A percentile compares a stretch with the other conserved stretches of the same genome.
Conservation (phyloP, 2,329 filamentous ascomycete genomes). For the Drechslerella stenobrocha region DNA sequence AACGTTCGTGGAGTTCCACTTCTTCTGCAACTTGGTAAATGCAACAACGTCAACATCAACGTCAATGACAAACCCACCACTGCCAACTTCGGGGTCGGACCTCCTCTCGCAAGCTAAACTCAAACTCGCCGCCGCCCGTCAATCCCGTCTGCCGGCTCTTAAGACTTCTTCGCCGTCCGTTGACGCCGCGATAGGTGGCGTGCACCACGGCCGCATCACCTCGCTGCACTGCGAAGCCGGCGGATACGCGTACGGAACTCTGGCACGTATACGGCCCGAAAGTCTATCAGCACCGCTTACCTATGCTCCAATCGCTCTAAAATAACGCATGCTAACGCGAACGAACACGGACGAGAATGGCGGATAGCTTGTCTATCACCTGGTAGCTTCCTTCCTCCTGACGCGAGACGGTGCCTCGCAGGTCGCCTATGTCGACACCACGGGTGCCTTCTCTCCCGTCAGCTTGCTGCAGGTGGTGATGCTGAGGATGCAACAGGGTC, state of each 20-base stretch:
- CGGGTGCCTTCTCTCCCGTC: slow-evolving; percentile 28
- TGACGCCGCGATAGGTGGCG: slow-evolving; percentile 25
- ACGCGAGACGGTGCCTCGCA: slow-evolving; percentile 5
- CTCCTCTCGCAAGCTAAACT: slow-evolving; percentile 31
- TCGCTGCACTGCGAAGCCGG: slow-evolving; percentile 33
- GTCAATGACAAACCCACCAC: slow-evolving; percentile 24
- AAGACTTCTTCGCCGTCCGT: slow-evolving; percentile 15
- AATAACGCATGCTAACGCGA: neutral
- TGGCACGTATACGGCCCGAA: slow-evolving; percentile 2
- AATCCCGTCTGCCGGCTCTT: neutral
- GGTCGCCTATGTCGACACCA: slow-evolving; percentile 38
- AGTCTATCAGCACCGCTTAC: too few species aligned
- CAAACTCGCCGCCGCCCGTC: slow-evolving; percentile 1
- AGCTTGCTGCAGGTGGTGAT: slow-evolving; percentile 38
- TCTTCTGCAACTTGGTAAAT: neutral
- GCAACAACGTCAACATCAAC: neutral
- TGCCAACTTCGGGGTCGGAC: slow-evolving; percentile 24
- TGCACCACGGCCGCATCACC: slow-evolving; percentile 32
- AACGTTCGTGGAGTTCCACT: too few species aligned
- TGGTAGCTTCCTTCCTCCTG: slow-evolving; percentile 32
- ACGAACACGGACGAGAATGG: neutral
- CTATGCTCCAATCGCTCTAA: too few species aligned
- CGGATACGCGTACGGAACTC: slow-evolving; percentile 14
- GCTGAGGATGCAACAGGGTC: slow-evolving; percentile 26
- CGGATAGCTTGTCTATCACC: slow-evolving; percentile 28